These are phyloP conservation scores for Lodderomyces pseudojiufengensis DNA, from an alignment of 1,139 yeast genomes.

Conservation along the genomic window DNA sequence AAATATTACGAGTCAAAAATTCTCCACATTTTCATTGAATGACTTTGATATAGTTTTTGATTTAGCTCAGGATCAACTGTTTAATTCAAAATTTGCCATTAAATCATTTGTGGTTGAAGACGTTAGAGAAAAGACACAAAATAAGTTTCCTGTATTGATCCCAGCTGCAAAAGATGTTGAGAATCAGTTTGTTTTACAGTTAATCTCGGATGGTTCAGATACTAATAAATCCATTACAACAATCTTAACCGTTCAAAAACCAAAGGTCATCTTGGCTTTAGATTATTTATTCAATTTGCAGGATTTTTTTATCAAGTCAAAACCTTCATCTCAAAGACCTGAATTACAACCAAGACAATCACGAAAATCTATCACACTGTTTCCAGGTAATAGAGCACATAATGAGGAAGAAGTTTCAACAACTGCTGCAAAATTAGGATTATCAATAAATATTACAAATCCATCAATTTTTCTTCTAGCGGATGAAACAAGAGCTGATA, in stretches of 20 bases:
- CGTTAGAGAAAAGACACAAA: constrained; percentile 56
- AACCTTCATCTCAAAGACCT: not conserved
- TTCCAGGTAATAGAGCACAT: constrained; percentile 1
- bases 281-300: constrained; percentile 82
- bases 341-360: constrained; percentile 2
- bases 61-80: constrained; percentile 53
- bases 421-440: constrained; percentile 31
- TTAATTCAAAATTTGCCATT: constrained; percentile 59
- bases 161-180: constrained; percentile 64
- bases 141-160: constrained; percentile 74
- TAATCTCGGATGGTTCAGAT: constrained; percentile 38
- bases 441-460: constrained; percentile 69
- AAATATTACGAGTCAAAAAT: constrained; percentile 32
- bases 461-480: constrained; percentile 80
- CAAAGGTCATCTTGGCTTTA: constrained; percentile 74
- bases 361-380: constrained; percentile 11
- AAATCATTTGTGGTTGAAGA: constrained; percentile 78
- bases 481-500: constrained; percentile 61
- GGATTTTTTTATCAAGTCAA: constrained; percentile 45
- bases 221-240: constrained; percentile 44
- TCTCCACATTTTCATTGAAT: constrained; percentile 65
- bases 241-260: constrained; percentile 72
- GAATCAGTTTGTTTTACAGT: constrained; percentile 67
- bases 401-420: constrained; percentile 3
- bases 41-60: constrained; percentile 50